Evolutionary conservation across 352 stramenopile genomes (phyloP).

Genomic region (Pythium phragmitis): DNA sequence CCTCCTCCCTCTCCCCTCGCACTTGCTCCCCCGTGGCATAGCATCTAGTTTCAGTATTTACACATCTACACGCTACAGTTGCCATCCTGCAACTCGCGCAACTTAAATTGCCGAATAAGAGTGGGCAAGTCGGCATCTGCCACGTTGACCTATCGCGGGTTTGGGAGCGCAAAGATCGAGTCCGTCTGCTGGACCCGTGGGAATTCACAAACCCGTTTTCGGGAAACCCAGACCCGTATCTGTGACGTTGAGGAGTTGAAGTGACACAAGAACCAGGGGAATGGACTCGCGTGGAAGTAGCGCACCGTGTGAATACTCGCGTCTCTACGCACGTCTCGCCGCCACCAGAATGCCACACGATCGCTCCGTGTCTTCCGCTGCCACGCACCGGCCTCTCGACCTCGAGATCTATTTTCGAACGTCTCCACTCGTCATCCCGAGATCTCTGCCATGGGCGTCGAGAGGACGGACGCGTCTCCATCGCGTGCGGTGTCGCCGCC

Average conservation of each 20-base stretch:
- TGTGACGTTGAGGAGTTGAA: constrained; percentile 1
- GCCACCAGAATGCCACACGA: background rate
- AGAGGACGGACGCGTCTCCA: background rate
- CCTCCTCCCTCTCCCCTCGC: background rate
- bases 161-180: background rate
- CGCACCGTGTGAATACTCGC: background rate
- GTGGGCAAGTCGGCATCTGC: constrained; percentile 19
- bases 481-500: constrained; percentile 3
- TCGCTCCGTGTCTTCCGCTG: background rate
- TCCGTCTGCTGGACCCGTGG: background rate
- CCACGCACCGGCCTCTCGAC: background rate
- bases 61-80: background rate
- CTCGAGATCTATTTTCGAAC: constrained; percentile 1
- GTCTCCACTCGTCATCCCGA: background rate
- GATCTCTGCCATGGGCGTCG: background rate
- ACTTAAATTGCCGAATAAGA: constrained; percentile 8
- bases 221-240: constrained; percentile 7
- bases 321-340: background rate
- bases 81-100: background rate
- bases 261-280: background rate
- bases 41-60: constrained; percentile 13
- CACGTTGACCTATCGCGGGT: constrained; percentile 23
- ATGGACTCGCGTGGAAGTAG: background rate
- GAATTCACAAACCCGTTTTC: constrained; percentile 4
- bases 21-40: constrained; percentile 2